These are phyloP conservation scores for Cyberlindnera subsufficiens DNA, from an alignment of 805 yeast genomes.

Conservation along the genomic window DNA sequence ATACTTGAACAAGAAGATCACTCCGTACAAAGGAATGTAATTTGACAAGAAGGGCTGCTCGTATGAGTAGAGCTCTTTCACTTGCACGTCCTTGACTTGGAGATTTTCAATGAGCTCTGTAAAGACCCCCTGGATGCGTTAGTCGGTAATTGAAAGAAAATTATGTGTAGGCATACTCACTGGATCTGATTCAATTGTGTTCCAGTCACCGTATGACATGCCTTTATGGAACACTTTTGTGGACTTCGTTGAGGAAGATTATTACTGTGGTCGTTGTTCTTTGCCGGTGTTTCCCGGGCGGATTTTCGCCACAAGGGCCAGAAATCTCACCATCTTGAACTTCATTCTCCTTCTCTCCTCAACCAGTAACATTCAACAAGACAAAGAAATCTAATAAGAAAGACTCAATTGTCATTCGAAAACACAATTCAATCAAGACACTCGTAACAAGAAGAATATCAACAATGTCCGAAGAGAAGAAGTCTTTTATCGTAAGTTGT, in stretches of 20 bases:
- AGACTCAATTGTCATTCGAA: too few relatives aligned
- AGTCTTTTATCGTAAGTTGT: constrained; percentile 22
- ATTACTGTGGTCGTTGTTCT: too few relatives aligned
- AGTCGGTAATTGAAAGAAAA: neutral
- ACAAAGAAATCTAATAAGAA: too few relatives aligned
- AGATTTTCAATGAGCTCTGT: constrained; percentile 54
- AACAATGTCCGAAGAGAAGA: constrained; percentile 21
- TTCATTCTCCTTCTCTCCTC: neutral
- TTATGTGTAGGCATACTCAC: constrained; percentile 15
- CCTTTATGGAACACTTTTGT: too few relatives aligned
- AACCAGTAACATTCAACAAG: too few relatives aligned
- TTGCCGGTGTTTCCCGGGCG: too few relatives aligned
- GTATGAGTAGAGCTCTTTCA: constrained; percentile 51
- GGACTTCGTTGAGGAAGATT: too few relatives aligned
- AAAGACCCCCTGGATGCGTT: constrained; percentile 43
- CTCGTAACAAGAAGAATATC: neutral
- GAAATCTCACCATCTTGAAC: too few relatives aligned
- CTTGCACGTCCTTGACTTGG: constrained; percentile 46
- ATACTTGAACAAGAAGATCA: constrained; percentile 58
- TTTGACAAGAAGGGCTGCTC: constrained; percentile 36
- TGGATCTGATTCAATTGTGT: constrained; percentile 61
- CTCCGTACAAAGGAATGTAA: constrained; percentile 46
- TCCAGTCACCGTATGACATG: constrained; percentile 37
- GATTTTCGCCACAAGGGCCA: too few relatives aligned
- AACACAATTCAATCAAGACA: too few relatives aligned